phyloP scores from a whole-genome alignment of 495 filamentous ascomycete genomes.

The Annulohypoxylon stygium region DNA sequence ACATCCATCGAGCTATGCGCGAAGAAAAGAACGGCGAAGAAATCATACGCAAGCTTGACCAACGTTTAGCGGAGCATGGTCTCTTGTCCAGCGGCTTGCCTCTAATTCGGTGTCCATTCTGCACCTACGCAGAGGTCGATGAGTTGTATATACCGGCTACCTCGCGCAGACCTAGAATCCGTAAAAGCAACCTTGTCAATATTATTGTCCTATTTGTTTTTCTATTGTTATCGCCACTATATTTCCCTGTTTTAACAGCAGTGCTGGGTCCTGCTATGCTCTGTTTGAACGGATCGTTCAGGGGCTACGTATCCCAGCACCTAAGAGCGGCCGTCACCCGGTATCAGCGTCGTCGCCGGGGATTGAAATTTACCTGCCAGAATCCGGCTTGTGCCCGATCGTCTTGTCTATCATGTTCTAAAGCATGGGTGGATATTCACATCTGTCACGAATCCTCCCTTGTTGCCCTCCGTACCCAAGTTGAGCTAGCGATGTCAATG shows the following conservation, averaged over 20 bases:
- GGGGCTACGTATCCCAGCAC: constrained; percentile 50
- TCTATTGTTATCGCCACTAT: constrained; percentile 64
- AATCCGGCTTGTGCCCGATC: constrained; percentile 72
- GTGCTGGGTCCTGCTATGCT: constrained; percentile 56
- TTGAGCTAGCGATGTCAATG: constrained; percentile 90
- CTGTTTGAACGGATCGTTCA: constrained; percentile 50
- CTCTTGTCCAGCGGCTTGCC: constrained; percentile 77
- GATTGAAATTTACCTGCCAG: constrained; percentile 79
- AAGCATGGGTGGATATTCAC: constrained; percentile 76
- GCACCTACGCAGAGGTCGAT: constrained; percentile 88
- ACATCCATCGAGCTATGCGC: constrained; percentile 78
- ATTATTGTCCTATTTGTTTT: constrained; percentile 58
- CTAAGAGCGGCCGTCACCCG: constrained; percentile 67
- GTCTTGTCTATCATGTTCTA: constrained; percentile 82
- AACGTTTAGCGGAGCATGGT: constrained; percentile 77
- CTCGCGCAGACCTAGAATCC: constrained; percentile 63
- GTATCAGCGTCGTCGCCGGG: constrained; percentile 71
- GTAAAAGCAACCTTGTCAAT: constrained; percentile 59
- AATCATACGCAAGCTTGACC: constrained; percentile 77
- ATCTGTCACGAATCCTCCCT: constrained; percentile 88
- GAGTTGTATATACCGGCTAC: constrained; percentile 74
- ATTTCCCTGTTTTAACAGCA: constrained; percentile 64
- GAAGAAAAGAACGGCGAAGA: constrained; percentile 76
- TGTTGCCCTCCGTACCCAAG: constrained; percentile 82
- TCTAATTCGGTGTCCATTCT: constrained; percentile 91